Evolutionary conservation across 2,329 filamentous ascomycete species (phyloP), one percentile per base, ranked within the genome.

Genomic region (Trichoderma oligosporum): DNA sequence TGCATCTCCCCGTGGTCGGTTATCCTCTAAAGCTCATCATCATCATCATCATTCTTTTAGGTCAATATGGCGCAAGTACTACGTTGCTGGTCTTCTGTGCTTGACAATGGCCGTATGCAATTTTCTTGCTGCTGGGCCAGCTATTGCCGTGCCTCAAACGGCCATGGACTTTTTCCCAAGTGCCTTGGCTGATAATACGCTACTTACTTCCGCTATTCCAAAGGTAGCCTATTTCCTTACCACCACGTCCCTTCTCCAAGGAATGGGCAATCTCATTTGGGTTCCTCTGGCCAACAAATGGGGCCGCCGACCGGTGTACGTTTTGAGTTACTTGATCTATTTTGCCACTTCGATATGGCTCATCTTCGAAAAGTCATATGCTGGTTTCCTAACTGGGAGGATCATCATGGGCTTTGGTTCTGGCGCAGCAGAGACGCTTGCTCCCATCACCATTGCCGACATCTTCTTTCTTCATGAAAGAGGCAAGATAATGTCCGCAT

Each of bases 381-480:
- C 59, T 1, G 70, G 70, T 4, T 77, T 76, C 47, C 66, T 83
- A 2, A 70, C 72, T 1, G 78, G 74, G 2, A 71, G 80, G 4
- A 78, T 81, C 24, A 57, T 82, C 9, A 72, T 83, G 70, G 81
- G 81, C 3, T 74, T 82, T 38, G 79, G 75, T 1, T 73, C 79
- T 0, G 81, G 80, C 1, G 77, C 79, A 7, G 80, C 76, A 2
- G 81, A 84, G 63, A 77, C 74, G 1, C 70, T 78, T 44, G 75
- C 77, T 1, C 79, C 79, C 0, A 69, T 80, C 7, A 80, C 78
- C 1, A 80, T 82, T 44, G 70, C 78, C 2, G 81, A 83, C 60
- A 67, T 82, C 27, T 83, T 82, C 67, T 83, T 82, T 64, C 68
- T 83, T 14, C 80, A 84, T 59, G 77, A 84, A 63, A 71, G 81